A percentile compares a stretch with the other conserved stretches of the same genome.
Evolutionary conservation across 108 stramenopile genomes (phyloP).

Genomic region (Cyclotella baltica): DNA sequence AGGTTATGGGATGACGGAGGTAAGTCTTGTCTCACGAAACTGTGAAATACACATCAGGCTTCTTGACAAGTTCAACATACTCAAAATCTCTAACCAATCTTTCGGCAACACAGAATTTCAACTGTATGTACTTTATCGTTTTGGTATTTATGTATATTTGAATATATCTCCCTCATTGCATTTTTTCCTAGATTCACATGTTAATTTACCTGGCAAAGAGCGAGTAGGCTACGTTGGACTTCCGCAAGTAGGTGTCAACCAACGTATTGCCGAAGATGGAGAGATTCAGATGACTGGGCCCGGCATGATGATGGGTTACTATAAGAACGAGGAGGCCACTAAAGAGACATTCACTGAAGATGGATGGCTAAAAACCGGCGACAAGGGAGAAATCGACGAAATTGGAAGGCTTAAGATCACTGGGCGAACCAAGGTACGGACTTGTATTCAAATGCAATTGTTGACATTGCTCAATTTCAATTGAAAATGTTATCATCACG

Average conservation of each 20-base stretch:
- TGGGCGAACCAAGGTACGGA: conserved; percentile 86
- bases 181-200: conserved; percentile 55
- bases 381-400: conserved; percentile 80
- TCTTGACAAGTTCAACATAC: neutral
- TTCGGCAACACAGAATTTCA: too few species aligned
- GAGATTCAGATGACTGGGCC: conserved; percentile 83
- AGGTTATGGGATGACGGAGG: conserved; percentile 86
- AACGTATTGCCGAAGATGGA: conserved; percentile 74
- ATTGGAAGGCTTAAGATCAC: conserved; percentile 85
- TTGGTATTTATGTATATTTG: too few species aligned
- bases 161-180: too few species aligned
- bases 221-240: conserved; percentile 77
- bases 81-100: neutral
- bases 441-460: too few species aligned
- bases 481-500: too few species aligned
- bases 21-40: too few species aligned
- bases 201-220: conserved; percentile 47
- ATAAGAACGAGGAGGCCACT: conserved; percentile 81
- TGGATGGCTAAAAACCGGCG: conserved; percentile 87
- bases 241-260: conserved; percentile 65
- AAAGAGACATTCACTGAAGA: conserved; percentile 80
- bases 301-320: conserved; percentile 85
- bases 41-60: too few species aligned
- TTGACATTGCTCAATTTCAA: too few species aligned
- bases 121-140: too few species aligned